Evolutionary conservation across 2,329 filamentous ascomycete genomes (phyloP).

Genomic region (Trichophaea hybrida): DNA sequence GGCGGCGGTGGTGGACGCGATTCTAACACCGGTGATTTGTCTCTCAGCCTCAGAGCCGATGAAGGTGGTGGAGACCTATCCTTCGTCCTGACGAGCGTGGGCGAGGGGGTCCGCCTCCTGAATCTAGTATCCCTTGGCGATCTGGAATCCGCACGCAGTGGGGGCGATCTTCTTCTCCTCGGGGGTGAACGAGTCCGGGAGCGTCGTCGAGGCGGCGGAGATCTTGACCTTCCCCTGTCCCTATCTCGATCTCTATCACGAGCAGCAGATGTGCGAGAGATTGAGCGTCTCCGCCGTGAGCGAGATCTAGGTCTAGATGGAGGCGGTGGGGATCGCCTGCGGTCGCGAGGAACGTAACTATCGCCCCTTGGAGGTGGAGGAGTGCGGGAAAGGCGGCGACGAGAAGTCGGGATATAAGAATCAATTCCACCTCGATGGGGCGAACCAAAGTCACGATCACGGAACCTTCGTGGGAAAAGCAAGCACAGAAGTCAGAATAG

Average conservation of each 20-base stretch:
- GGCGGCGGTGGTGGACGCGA: conserved; percentile 14
- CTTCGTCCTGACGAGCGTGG: not conserved
- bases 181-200: not conserved
- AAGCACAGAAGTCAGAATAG: conserved; percentile 5
- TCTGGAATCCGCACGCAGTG: not conserved
- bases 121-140: not conserved
- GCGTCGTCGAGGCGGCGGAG: conserved; percentile 1
- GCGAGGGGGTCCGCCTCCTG: conserved; percentile 2
- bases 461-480: conserved; percentile 15
- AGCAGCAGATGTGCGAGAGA: conserved; percentile 9
- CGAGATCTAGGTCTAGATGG: conserved; percentile 12
- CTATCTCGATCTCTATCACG: conserved; percentile 16
- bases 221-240: conserved; percentile 22
- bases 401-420: conserved; percentile 24
- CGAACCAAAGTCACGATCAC: conserved; percentile 18
- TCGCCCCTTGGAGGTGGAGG: conserved; percentile 25
- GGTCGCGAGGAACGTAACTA: conserved; percentile 23
- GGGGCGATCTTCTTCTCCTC: not conserved
- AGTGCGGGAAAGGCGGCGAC: conserved; percentile 14
- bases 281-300: conserved; percentile 13
- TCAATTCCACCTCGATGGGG: conserved; percentile 24
- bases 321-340: conserved; percentile 15
- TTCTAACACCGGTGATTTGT: conserved; percentile 7
- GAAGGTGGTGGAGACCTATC: not conserved
- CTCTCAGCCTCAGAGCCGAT: conserved; percentile 12